Conservation (phyloP, 768 basidiomycete genomes). For the Grammothele lineata region DNA sequence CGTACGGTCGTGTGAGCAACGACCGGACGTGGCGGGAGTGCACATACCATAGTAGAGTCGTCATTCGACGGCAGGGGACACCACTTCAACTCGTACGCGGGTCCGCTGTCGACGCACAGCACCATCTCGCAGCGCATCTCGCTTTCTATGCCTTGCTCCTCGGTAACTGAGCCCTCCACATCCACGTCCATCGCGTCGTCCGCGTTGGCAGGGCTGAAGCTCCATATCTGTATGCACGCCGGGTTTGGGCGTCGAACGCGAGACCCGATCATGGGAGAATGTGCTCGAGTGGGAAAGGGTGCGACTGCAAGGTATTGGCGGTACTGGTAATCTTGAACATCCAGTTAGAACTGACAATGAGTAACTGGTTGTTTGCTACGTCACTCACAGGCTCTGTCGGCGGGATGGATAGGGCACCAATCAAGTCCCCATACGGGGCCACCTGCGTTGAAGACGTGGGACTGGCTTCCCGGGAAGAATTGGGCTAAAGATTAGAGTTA, state of each 20-base stretch:
- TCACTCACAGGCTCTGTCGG: constrained; percentile 52
- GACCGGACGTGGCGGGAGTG: too few species aligned
- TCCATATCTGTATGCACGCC: constrained; percentile 89
- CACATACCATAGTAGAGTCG: constrained; percentile 44
- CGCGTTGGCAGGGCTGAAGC: constrained; percentile 29
- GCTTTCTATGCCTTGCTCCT: constrained; percentile 41
- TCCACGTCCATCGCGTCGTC: constrained; percentile 12
- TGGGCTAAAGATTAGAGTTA: constrained; percentile 41
- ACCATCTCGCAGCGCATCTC: constrained; percentile 78
- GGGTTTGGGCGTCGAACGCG: constrained; percentile 49
- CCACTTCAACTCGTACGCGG: constrained; percentile 84
- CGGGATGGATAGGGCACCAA: constrained; percentile 82
- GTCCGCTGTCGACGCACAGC: constrained; percentile 77
- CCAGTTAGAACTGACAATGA: too few species aligned
- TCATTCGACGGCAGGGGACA: constrained; percentile 87
- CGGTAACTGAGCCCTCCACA: not conserved
- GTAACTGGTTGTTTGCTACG: too few species aligned
- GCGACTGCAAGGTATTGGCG: constrained; percentile 85
- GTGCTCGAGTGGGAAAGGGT: constrained; percentile 60
- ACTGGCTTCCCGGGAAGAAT: constrained; percentile 51
- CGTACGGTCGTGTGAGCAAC: too few species aligned
- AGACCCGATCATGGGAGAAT: constrained; percentile 64
- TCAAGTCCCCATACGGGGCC: constrained; percentile 89
- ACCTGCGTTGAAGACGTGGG: constrained; percentile 81
- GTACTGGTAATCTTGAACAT: constrained; percentile 46